Conservation (phyloP, 2,329 filamentous ascomycete species). For the Stromatinia cepivora region DNA sequence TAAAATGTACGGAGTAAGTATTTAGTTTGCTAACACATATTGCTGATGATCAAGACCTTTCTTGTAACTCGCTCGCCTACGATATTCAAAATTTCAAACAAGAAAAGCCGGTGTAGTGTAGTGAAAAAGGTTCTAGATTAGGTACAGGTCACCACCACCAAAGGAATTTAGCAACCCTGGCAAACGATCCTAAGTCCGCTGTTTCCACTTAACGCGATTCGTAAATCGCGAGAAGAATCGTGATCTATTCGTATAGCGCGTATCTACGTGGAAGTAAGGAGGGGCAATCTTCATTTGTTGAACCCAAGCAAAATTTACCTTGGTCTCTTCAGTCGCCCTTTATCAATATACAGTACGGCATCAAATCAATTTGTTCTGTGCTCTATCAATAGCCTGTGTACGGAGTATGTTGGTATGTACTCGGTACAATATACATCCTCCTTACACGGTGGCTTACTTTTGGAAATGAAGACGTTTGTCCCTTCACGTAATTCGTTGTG, state of each 20-base stretch:
- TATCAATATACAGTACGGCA: background rate
- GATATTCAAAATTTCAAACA: background rate
- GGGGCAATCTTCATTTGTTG: conserved; percentile 16
- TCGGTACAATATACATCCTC: no score
- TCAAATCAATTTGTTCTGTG: conserved; percentile 4
- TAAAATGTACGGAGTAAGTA: background rate
- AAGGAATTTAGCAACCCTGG: background rate
- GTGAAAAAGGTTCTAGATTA: background rate
- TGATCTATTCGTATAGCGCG: conserved; percentile 8
- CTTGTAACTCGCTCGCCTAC: conserved; percentile 12
- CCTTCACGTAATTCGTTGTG: conserved; percentile 14
- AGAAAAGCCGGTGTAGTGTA: conserved; percentile 9
- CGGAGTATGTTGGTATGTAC: background rate
- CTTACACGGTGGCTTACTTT: conserved; percentile 7
- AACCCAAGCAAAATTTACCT: conserved; percentile 5
- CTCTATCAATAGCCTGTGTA: background rate
- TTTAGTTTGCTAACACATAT: background rate
- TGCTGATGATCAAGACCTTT: conserved; percentile 7
- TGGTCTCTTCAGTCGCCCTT: conserved; percentile 8
- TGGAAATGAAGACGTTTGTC: background rate
- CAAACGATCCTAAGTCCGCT: background rate
- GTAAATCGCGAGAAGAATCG: conserved; percentile 7
- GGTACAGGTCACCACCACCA: conserved; percentile 4
- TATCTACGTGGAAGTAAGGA: conserved; percentile 9
- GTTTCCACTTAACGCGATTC: conserved; percentile 22